phyloP scores from a whole-genome alignment of 192 early-diverging fungal species.

The Backusella luteola region DNA sequence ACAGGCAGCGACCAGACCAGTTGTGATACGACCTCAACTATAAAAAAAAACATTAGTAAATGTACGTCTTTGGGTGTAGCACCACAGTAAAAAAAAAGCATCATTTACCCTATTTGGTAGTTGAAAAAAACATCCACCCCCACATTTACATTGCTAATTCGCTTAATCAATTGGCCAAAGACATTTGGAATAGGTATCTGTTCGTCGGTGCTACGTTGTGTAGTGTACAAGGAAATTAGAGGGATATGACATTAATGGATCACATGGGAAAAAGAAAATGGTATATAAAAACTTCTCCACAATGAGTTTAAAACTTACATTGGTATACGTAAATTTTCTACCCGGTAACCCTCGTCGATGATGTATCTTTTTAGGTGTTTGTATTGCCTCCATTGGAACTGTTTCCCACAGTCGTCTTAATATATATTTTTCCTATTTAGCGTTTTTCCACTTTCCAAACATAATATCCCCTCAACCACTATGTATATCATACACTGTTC shows the following conservation, averaged over 20 bases:
- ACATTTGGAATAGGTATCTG: slow-evolving; percentile 64
- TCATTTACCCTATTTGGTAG: slow-evolving; percentile 59
- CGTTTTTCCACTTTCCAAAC: background rate
- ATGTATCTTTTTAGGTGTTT: slow-evolving; percentile 56
- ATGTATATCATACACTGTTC: background rate
- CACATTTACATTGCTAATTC: slow-evolving; percentile 28
- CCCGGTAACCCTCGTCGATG: slow-evolving; percentile 44
- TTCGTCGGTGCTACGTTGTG: slow-evolving; percentile 45
- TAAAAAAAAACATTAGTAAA: background rate
- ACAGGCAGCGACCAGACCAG: slow-evolving; percentile 52
- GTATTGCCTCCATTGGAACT: slow-evolving; percentile 40
- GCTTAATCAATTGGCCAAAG: slow-evolving; percentile 53
- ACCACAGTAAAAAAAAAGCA: background rate
- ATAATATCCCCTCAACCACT: background rate
- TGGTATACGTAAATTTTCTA: slow-evolving; percentile 58
- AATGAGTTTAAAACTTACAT: slow-evolving; percentile 35
- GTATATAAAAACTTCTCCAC: background rate
- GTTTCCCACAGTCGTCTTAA: slow-evolving; percentile 50
- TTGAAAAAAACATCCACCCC: slow-evolving; percentile 55
- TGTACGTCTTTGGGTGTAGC: background rate
- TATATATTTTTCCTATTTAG: background rate
- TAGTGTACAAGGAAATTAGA: background rate
- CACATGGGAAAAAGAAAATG: background rate
- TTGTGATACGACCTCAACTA: slow-evolving; percentile 57
- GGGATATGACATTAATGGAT: background rate